Evolutionary conservation across 225 moss, liverwort and hornwort genomes (phyloP).

Genomic region (Physcomitrellopsis africana): DNA sequence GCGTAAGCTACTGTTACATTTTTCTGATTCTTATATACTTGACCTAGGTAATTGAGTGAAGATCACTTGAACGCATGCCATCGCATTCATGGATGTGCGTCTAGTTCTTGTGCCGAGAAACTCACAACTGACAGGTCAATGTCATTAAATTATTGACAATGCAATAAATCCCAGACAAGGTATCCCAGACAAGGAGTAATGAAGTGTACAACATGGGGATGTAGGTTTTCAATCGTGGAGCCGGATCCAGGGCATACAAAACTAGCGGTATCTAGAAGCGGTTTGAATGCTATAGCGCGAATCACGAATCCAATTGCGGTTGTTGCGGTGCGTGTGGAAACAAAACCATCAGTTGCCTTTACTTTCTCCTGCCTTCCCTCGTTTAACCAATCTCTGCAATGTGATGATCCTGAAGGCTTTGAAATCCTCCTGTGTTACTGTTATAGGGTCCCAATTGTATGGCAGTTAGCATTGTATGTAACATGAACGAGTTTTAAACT

Average conservation of each 20-base stretch:
- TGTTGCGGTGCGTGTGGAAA: constrained; percentile 45
- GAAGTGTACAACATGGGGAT: not conserved
- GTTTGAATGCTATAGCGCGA: constrained; percentile 51
- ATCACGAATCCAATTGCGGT: constrained; percentile 59
- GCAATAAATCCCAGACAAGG: too few species aligned
- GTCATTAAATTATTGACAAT: too few species aligned
- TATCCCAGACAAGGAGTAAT: not conserved
- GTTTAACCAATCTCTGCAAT: too few species aligned
- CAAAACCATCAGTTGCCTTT: not conserved
- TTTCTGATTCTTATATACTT: not conserved
- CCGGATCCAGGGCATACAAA: constrained; percentile 60
- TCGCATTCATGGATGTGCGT: not conserved
- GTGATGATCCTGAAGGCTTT: not conserved
- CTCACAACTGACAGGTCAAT: too few species aligned
- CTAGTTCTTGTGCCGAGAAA: not conserved
- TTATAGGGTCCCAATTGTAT: not conserved
- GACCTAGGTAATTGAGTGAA: not conserved
- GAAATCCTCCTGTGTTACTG: not conserved
- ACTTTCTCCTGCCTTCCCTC: not conserved
- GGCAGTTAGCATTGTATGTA: not conserved
- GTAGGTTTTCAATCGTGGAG: constrained; percentile 56
- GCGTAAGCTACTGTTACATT: constrained; percentile 26
- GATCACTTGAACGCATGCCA: not conserved
- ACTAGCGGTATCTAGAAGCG: constrained; percentile 39
- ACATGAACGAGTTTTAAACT: not conserved